Percentiles rank a stretch among this genome's conserved stretches.
These are phyloP conservation scores for Brettanomyces custersianus DNA, from an alignment of 805 yeast genomes.

Conservation along the genomic window DNA sequence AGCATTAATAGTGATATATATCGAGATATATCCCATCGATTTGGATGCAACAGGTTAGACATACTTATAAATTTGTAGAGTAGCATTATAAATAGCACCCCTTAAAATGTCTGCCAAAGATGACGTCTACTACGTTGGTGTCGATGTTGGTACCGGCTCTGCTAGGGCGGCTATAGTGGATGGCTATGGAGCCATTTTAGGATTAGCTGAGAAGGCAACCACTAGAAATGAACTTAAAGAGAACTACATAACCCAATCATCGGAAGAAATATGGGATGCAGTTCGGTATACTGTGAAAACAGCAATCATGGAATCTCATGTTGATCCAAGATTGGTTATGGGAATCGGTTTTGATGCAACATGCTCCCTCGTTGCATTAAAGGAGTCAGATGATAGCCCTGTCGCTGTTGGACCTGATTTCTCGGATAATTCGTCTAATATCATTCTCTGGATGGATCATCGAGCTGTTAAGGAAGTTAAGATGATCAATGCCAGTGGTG, in stretches of 20 bases:
- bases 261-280: constrained; percentile 86
- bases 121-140: constrained; percentile 27
- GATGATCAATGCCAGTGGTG: constrained; percentile 71
- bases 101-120: not conserved
- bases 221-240: constrained; percentile 69
- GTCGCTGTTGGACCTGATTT: constrained; percentile 92
- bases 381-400: constrained; percentile 57
- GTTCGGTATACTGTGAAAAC: constrained; percentile 75
- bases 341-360: constrained; percentile 98
- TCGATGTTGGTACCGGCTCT: constrained; percentile 84
- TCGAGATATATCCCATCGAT: too few relatives aligned
- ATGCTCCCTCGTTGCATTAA: constrained; percentile 81
- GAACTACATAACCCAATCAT: constrained; percentile 73
- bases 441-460: constrained; percentile 98
- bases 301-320: constrained; percentile 64
- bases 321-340: constrained; percentile 55
- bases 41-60: too few relatives aligned
- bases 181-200: constrained; percentile 69
- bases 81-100: not conserved
- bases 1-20: too few relatives aligned
- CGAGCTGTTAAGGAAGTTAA: constrained; percentile 79
- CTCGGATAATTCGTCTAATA: constrained; percentile 60
- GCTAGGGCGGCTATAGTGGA: constrained; percentile 93
- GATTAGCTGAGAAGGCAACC: constrained; percentile 71
- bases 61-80: too few relatives aligned